Percentiles rank a stretch among this genome's conserved stretches.
phyloP scores from a whole-genome alignment of 1,284 basidiomycete species.

The Marasmius fiardii region DNA sequence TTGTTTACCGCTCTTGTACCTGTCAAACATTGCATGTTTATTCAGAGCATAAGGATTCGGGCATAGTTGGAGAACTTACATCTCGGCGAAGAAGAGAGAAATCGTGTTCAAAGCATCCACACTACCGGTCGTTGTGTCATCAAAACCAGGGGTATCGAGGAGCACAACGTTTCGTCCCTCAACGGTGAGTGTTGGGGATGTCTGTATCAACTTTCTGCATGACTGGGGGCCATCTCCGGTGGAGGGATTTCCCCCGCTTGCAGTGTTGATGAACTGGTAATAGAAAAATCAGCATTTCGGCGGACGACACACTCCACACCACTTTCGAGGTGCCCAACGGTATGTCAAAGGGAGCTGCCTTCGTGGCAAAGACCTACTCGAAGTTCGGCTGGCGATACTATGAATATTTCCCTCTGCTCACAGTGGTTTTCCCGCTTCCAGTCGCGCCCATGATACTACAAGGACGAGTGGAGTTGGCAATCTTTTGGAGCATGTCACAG shows the following conservation, averaged over 20 bases:
- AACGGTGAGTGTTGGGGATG: not conserved
- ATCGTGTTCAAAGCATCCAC: not conserved
- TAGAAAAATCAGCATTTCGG: no score
- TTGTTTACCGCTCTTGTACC: slow-evolving; percentile 37
- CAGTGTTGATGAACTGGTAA: not conserved
- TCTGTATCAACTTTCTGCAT: no score
- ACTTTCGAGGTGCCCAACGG: no score
- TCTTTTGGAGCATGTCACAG: no score
- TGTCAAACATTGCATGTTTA: slow-evolving; percentile 16
- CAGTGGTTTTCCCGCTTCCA: not conserved
- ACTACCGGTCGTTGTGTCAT: not conserved
- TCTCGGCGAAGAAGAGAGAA: not conserved
- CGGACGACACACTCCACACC: no score
- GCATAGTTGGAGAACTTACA: no score
- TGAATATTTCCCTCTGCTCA: not conserved
- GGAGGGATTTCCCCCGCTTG: not conserved
- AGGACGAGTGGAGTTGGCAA: no score
- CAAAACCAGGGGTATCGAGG: not conserved
- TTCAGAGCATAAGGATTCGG: no score
- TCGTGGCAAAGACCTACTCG: no score
- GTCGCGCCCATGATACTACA: not conserved
- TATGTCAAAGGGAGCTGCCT: no score
- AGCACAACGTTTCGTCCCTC: not conserved
- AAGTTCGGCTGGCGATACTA: not conserved
- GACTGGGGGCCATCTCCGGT: not conserved